phyloP scores from a whole-genome alignment of 306 rosid genomes.

The Prosopis cineraria region DNA sequence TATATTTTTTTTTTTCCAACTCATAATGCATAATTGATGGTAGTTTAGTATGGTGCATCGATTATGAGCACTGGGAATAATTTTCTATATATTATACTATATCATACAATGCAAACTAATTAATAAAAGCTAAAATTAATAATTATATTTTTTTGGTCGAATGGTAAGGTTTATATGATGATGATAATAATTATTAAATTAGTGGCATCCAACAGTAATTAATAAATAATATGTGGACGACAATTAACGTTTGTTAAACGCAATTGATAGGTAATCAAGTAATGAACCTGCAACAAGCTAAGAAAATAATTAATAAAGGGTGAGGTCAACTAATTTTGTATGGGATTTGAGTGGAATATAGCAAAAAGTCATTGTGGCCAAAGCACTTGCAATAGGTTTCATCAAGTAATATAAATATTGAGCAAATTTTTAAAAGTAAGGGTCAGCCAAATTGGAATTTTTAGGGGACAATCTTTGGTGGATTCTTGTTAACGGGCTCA shows the following conservation, averaged over 20 bases:
- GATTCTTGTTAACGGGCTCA: neutral
- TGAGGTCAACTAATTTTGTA: neutral
- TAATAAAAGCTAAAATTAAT: neutral
- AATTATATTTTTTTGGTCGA: no score
- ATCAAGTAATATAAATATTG: neutral
- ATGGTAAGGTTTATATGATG: neutral
- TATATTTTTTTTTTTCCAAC: no score
- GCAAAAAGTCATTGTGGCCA: neutral
- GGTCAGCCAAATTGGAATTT: neutral
- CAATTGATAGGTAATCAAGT: neutral
- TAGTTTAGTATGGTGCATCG: neutral
- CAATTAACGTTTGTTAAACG: neutral
- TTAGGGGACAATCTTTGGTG: neutral
- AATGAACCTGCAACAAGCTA: neutral
- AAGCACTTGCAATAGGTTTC: conserved; percentile 2
- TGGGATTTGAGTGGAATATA: neutral
- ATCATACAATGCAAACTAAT: neutral
- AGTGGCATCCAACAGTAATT: neutral
- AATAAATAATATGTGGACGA: neutral
- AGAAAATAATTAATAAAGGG: neutral
- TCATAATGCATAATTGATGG: no score
- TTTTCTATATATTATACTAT: neutral
- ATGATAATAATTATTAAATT: neutral
- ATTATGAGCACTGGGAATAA: neutral
- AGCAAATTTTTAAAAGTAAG: neutral